Evolutionary conservation across 1,139 yeast species (phyloP).

Genomic region (Candida pseudocylindracea): DNA sequence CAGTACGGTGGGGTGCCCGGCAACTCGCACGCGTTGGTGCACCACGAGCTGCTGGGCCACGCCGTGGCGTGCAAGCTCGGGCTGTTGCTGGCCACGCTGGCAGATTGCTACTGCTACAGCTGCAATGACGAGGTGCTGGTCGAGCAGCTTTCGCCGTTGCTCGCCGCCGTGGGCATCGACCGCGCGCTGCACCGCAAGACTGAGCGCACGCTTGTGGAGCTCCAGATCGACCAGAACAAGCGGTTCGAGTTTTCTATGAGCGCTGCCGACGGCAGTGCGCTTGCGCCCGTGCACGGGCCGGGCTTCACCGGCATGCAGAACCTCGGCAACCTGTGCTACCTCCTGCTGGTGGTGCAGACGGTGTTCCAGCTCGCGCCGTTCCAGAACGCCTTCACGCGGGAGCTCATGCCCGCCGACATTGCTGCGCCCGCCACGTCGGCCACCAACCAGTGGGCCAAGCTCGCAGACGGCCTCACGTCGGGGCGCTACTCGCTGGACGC

Average conservation of each 20-base stretch:
- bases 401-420: constrained; percentile 8
- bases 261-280: constrained; percentile 43
- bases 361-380: constrained; percentile 21
- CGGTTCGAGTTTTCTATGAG: constrained; percentile 84
- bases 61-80: constrained; percentile 82
- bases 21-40: constrained; percentile 70
- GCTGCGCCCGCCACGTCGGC: too few species aligned
- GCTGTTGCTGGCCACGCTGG: constrained; percentile 37
- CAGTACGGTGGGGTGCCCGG: constrained; percentile 92
- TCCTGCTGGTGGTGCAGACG: constrained; percentile 63
- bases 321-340: constrained; percentile 82
- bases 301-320: constrained; percentile 68
- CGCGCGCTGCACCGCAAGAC: constrained; percentile 33
- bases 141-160: constrained; percentile 25
- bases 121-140: constrained; percentile 83
- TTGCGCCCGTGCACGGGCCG: constrained; percentile 43
- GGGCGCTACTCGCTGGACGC: constrained; percentile 55
- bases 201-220: constrained; percentile 70
- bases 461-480: constrained; percentile 59
- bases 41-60: constrained; percentile 34
- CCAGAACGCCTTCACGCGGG: constrained; percentile 10
- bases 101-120: constrained; percentile 68
- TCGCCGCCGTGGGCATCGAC: constrained; percentile 50
- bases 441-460: constrained; percentile 47
- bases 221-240: constrained; percentile 80